These are phyloP conservation scores for Aulographum hederae DNA, from an alignment of 2,329 filamentous ascomycete genomes.

Conservation along the genomic window DNA sequence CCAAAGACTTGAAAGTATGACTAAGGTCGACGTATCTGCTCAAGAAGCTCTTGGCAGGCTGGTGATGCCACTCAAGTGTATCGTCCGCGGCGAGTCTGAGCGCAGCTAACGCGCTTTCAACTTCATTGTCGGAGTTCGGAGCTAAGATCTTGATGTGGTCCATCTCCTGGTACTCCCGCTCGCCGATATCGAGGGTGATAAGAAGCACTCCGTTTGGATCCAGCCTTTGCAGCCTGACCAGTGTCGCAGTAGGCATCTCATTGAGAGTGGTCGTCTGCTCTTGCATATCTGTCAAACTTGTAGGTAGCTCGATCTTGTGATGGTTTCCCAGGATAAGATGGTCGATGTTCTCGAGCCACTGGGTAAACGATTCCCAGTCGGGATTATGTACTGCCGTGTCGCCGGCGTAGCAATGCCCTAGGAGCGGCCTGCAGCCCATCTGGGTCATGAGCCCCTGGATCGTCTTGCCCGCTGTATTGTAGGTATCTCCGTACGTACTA, in stretches of 20 bases:
- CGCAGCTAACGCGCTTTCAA: constrained; percentile 5
- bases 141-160: constrained; percentile 8
- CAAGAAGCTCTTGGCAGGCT: constrained; percentile 4
- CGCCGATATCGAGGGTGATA: constrained; percentile 2
- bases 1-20: constrained; percentile 6
- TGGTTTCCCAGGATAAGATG: no score
- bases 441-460: no score
- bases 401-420: no score
- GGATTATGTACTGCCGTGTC: no score
- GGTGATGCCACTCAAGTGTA: constrained; percentile 1
- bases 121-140: constrained; percentile 6
- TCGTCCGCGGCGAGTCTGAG: constrained; percentile 3
- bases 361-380: no score
- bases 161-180: constrained; percentile 5
- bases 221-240: constrained; percentile 1
- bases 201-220: constrained; percentile 1
- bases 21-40: constrained; percentile 8
- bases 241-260: constrained; percentile 1
- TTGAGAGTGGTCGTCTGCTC: background rate
- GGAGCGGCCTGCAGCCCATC: no score
- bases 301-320: no score
- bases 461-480: no score
- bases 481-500: constrained; percentile 7
- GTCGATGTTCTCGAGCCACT: no score
- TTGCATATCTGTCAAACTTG: constrained; percentile 3